Evolutionary conservation across 2,329 filamentous ascomycete species (phyloP).

Genomic region (Aspergillus ochraceoroseus): DNA sequence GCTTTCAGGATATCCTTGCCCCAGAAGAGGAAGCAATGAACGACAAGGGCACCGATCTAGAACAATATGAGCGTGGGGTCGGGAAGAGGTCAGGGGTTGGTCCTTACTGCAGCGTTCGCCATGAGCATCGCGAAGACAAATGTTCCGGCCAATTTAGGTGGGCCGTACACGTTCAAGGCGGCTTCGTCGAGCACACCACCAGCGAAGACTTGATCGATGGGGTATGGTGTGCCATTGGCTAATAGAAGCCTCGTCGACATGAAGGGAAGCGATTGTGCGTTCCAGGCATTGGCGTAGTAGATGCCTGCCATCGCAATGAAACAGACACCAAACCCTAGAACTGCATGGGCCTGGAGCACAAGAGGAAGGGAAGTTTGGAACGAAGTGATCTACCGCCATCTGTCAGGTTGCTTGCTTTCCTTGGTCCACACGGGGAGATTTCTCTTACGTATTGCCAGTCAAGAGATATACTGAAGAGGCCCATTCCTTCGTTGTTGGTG

Average conservation of each 20-base stretch:
- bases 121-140: too few relatives aligned
- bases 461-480: conserved; percentile 23
- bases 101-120: too few relatives aligned
- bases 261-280: conserved; percentile 23
- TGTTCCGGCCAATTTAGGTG: too few relatives aligned
- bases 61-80: too few relatives aligned
- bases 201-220: too few relatives aligned
- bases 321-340: conserved; percentile 48
- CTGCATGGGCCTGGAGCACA: conserved; percentile 47
- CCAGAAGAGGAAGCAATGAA: conserved; percentile 26
- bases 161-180: too few relatives aligned
- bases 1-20: conserved; percentile 23
- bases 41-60: conserved; percentile 27
- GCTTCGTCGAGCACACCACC: too few relatives aligned
- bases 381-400: too few relatives aligned
- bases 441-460: conserved; percentile 43
- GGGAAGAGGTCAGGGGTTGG: too few relatives aligned
- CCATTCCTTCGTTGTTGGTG: conserved; percentile 26
- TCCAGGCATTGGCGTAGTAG: conserved; percentile 27
- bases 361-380: conserved; percentile 55
- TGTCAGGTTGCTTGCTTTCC: too few relatives aligned
- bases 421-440: too few relatives aligned
- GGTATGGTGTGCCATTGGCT: too few relatives aligned
- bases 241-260: conserved; percentile 33
- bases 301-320: conserved; percentile 31